phyloP scores from a whole-genome alignment of 2,329 filamentous ascomycete species.

The Didymellaceae sp. region DNA sequence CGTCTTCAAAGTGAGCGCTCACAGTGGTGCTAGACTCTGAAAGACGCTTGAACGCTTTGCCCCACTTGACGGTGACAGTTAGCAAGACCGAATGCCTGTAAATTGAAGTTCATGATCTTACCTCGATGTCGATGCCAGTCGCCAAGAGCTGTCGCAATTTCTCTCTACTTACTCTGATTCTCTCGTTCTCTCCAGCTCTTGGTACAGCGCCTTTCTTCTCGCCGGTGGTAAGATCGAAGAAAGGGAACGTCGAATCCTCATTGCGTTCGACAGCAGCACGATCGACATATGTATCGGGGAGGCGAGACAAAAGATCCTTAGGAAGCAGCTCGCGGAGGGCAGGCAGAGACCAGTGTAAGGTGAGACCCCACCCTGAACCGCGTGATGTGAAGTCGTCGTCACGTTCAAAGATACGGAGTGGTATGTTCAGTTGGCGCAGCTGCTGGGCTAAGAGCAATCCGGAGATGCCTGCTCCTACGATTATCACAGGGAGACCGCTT shows the following conservation, averaged over 20 bases:
- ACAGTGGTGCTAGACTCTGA: conserved; percentile 2
- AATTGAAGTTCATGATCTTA: background rate
- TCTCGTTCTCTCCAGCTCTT: conserved; percentile 6
- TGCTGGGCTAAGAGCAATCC: conserved; percentile 33
- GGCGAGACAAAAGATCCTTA: background rate
- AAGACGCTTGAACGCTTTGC: conserved; percentile 10
- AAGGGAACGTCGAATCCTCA: conserved; percentile 16
- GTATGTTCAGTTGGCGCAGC: conserved; percentile 25
- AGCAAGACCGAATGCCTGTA: background rate
- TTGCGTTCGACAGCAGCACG: conserved; percentile 18
- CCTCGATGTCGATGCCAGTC: conserved; percentile 15
- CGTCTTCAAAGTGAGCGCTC: conserved; percentile 19
- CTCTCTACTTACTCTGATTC: conserved; percentile 19
- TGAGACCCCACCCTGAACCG: conserved; percentile 31
- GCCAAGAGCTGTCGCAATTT: conserved; percentile 13
- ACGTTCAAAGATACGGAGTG: conserved; percentile 32
- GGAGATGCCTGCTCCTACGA: conserved; percentile 32
- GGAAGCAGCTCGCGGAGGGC: conserved; percentile 17
- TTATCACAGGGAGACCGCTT: conserved; percentile 22
- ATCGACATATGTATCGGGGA: conserved; percentile 21
- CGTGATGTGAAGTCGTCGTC: conserved; percentile 19
- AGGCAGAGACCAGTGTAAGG: conserved; percentile 21
- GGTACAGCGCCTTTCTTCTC: conserved; percentile 7
- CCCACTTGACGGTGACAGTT: conserved; percentile 6
- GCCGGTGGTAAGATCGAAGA: conserved; percentile 23